A percentile compares a stretch with the other conserved stretches of the same genome.
Conservation (phyloP, 2,329 filamentous ascomycete genomes). For the Penicillium expansum region DNA sequence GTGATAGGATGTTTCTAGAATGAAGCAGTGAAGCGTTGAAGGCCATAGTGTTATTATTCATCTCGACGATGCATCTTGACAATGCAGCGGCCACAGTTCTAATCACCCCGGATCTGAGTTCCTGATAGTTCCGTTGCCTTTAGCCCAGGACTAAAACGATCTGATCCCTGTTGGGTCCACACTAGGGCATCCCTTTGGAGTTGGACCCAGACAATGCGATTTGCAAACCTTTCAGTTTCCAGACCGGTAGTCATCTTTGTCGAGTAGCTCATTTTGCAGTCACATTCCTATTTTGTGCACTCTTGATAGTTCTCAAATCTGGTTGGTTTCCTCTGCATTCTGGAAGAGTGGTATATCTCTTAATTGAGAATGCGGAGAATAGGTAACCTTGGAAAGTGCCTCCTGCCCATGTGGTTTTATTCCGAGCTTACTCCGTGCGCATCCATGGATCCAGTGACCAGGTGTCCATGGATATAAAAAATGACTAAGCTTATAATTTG, state of each 20-base stretch:
- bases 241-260: background rate
- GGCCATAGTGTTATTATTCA: background rate
- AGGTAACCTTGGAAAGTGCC: background rate
- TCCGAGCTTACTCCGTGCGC: background rate
- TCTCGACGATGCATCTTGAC: background rate
- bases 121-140: constrained; percentile 1
- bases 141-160: constrained; percentile 1
- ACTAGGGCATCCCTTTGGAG: background rate
- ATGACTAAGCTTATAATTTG: background rate
- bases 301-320: no score
- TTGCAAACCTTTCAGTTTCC: background rate
- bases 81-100: background rate
- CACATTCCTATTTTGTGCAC: background rate
- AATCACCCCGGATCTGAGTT: constrained; percentile 1
- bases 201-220: background rate
- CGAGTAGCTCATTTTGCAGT: background rate
- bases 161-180: constrained; percentile 3
- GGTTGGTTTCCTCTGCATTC: no score
- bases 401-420: background rate
- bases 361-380: background rate
- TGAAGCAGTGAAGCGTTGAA: background rate
- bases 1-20: background rate
- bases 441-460: background rate
- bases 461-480: background rate
- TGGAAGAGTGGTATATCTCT: background rate